Conservation (phyloP, 345 rosid genomes). For the Atalantia buxifolia region DNA sequence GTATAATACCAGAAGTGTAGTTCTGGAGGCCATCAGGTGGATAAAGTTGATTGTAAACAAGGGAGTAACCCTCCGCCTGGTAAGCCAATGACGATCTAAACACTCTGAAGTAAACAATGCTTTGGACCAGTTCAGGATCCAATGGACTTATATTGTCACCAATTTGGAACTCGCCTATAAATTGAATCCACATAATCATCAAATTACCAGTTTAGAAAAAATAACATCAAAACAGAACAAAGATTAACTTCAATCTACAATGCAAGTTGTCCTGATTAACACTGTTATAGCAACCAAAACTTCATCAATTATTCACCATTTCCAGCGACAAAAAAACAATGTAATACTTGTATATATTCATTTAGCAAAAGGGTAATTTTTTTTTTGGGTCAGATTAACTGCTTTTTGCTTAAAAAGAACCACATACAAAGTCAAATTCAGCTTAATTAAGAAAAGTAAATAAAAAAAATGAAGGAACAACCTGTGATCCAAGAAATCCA, state of each 20-base stretch:
- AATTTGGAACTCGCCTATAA: slow-evolving; percentile 56
- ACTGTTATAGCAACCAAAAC: background rate
- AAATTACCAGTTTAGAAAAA: background rate
- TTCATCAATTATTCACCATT: background rate
- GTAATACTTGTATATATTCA: background rate
- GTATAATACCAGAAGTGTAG: slow-evolving; percentile 86
- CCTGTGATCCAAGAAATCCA: slow-evolving; percentile 81
- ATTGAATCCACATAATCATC: background rate
- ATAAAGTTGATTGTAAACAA: slow-evolving; percentile 63
- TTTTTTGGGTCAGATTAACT: background rate
- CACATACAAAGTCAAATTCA: background rate
- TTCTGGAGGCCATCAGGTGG: slow-evolving; percentile 51
- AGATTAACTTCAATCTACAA: background rate
- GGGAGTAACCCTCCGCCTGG: slow-evolving; percentile 51
- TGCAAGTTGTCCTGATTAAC: background rate
- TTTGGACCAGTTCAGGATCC: slow-evolving; percentile 48
- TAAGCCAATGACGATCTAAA: slow-evolving; percentile 19
- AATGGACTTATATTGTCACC: slow-evolving; percentile 45
- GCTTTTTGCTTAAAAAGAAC: background rate
- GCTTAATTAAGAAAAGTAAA: background rate
- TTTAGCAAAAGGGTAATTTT: background rate
- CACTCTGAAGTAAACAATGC: slow-evolving; percentile 59
- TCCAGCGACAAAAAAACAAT: background rate
- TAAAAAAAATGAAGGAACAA: background rate
- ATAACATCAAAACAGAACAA: background rate